Conservation (phyloP, 139 green algal genomes). For the Deuterostichococcus epilithicus region DNA sequence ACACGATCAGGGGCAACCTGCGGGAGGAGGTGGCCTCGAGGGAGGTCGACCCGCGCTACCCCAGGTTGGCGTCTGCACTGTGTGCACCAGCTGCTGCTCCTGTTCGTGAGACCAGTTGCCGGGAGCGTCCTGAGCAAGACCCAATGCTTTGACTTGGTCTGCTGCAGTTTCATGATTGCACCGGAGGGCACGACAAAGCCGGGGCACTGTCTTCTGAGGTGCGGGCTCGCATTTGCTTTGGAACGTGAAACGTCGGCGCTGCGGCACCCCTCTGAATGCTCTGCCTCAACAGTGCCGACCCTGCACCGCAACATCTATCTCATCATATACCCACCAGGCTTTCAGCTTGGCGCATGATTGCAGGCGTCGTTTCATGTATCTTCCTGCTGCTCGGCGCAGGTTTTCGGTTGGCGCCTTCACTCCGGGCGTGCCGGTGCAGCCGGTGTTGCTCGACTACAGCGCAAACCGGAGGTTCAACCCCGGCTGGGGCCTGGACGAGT, state of each 20-base stretch:
- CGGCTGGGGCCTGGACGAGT: conserved; percentile 33
- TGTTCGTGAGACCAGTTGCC: no score
- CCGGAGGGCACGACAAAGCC: conserved; percentile 52
- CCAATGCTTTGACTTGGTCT: no score
- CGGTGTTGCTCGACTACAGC: conserved; percentile 40
- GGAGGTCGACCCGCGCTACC: background rate
- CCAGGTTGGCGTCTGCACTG: background rate
- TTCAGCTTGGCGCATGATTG: no score
- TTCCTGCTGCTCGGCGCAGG: no score
- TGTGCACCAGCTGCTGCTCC: no score
- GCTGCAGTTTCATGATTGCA: conserved; percentile 24
- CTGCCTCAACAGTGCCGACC: background rate
- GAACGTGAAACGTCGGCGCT: no score
- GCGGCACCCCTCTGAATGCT: no score
- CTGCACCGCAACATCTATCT: no score
- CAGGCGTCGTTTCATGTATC: no score
- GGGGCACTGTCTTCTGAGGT: conserved; percentile 40
- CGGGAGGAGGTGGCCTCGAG: background rate
- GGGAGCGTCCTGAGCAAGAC: no score
- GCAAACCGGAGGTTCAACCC: conserved; percentile 28
- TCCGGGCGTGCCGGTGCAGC: conserved; percentile 30
- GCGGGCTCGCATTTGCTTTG: no score
- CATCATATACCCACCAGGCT: no score
- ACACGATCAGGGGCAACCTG: background rate
- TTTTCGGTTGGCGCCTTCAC: conserved; percentile 32